Evolutionary conservation across 75 land plant species (phyloP).

Genomic region (Cunninghamia lanceolata): DNA sequence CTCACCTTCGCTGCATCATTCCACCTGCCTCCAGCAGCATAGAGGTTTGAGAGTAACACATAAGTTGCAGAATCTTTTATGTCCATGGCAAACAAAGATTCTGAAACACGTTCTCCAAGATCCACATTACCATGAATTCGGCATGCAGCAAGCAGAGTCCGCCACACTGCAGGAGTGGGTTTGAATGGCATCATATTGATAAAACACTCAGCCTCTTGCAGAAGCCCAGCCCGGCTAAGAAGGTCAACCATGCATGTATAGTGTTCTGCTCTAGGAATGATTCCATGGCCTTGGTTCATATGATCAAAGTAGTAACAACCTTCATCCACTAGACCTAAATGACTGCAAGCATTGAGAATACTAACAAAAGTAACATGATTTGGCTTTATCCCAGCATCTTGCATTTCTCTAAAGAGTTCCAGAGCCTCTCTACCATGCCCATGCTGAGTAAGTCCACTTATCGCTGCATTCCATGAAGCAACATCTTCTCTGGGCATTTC

Average conservation of each 20-base stretch:
- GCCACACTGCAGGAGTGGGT: conserved; percentile 9
- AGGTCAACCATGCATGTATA: conserved; percentile 21
- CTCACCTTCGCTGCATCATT: background rate
- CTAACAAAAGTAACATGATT: conserved; percentile 14
- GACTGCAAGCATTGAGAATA: conserved; percentile 17
- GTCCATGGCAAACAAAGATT: background rate
- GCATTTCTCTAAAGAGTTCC: conserved; percentile 14
- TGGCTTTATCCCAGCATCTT: conserved; percentile 5
- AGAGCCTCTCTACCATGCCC: conserved; percentile 8
- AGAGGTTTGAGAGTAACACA: conserved; percentile 10
- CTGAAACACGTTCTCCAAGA: conserved; percentile 13
- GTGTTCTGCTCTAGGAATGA: conserved; percentile 6
- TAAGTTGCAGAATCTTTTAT: conserved; percentile 12
- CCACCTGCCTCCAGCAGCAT: conserved; percentile 7
- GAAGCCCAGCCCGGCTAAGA: conserved; percentile 11
- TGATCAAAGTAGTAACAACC: conserved; percentile 16
- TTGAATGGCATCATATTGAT: conserved; percentile 17
- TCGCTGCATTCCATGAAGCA: conserved; percentile 24
- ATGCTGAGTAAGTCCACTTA: conserved; percentile 18
- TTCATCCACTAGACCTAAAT: conserved; percentile 20
- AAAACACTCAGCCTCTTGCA: conserved; percentile 17
- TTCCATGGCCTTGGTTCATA: conserved; percentile 5
- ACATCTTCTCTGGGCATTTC: conserved; percentile 11
- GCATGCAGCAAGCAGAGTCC: conserved; percentile 15
- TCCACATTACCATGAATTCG: conserved; percentile 17